Base-by-base conservation (phyloP, 352 stramenopile genomes). In the Pythium phragmitis region DNA sequence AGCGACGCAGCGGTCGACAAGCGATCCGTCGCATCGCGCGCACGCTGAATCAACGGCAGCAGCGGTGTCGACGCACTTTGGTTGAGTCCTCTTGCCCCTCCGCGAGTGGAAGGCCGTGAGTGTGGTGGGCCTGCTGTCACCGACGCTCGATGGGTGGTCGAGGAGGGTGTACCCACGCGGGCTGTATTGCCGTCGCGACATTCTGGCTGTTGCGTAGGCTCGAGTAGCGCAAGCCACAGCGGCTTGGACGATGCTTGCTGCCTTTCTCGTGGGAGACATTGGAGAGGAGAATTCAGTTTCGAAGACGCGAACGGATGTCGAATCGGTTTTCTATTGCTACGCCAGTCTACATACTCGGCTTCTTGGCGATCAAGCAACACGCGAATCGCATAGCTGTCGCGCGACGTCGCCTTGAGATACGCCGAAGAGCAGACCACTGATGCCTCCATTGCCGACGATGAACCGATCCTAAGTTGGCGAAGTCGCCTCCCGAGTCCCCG, bases 311-410 rank as follows among this genome's bases (percentile, higher is more conserved):
- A 77, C 3, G 69, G 49, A 42, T 85, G 72, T 4, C 72, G 68
- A 49, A 87, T 63, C 17, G 65, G 51, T 37, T 87, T 86, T 30
- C 75, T 66, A 42, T 51, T 65, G 34, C 64, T 63, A 34, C 75
- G 70, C 74, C 74, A 80, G 37, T 54, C 47, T 23, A 76, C 52
- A 58, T 89, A 91, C 28, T 63, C 68, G 3, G 57, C 72, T 23
- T 91, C 79, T 41, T 85, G 64, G 17, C 70, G 55, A 50, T 89
- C 79, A 23, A 91, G 67, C 57, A 88, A 69, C 23, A 74, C 68
- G 8, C 78, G 79, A 54, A 91, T 87, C 34, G 67, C 59, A 11
- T 28, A 48, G 37, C 77, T 91, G 14, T 69, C 63, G 4, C 71
- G 68, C 1, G 77, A 68, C 1, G 47, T 65, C 11, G 69, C 61